phyloP scores from a whole-genome alignment of 2,329 filamentous ascomycete species.

The Xylaria sp. region DNA sequence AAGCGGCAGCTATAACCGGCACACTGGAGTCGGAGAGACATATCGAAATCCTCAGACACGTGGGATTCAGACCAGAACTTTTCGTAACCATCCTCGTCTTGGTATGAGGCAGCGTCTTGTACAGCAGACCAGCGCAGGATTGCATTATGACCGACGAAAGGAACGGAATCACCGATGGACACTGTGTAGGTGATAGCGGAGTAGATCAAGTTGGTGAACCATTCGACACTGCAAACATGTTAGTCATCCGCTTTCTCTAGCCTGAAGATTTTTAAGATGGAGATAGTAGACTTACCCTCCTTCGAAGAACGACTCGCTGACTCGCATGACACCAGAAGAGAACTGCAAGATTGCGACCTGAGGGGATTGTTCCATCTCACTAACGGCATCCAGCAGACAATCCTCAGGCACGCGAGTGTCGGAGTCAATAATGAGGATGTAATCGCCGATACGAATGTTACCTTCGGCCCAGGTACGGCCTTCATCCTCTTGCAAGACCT shows the following conservation, averaged over 20 bases:
- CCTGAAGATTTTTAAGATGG: too few species aligned
- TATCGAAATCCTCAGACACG: slow-evolving; percentile 82
- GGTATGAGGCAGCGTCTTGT: slow-evolving; percentile 70
- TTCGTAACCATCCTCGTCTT: slow-evolving; percentile 72
- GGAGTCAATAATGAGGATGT: slow-evolving; percentile 79
- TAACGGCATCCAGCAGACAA: slow-evolving; percentile 78
- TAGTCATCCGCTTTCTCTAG: slow-evolving; percentile 11
- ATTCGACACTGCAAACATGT: slow-evolving; percentile 61
- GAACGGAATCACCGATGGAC: slow-evolving; percentile 76
- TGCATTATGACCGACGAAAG: slow-evolving; percentile 82
- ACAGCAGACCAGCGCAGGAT: slow-evolving; percentile 77
- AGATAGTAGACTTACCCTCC: slow-evolving; percentile 44
- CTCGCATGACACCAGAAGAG: slow-evolving; percentile 79
- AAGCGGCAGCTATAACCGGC: slow-evolving; percentile 75
- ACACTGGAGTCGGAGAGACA: slow-evolving; percentile 77
- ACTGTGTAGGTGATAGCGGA: slow-evolving; percentile 79
- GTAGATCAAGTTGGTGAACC: slow-evolving; percentile 77
- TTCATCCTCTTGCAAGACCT: slow-evolving; percentile 67
- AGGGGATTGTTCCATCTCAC: slow-evolving; percentile 80
- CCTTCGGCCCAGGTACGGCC: slow-evolving; percentile 81
- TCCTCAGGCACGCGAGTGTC: slow-evolving; percentile 79
- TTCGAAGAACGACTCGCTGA: slow-evolving; percentile 75
- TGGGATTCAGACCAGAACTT: slow-evolving; percentile 84
- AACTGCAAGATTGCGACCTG: slow-evolving; percentile 82
- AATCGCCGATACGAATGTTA: slow-evolving; percentile 85